These are phyloP conservation scores for Fusarium transvaalense DNA, from an alignment of 2,329 filamentous ascomycete genomes.

Conservation along the genomic window DNA sequence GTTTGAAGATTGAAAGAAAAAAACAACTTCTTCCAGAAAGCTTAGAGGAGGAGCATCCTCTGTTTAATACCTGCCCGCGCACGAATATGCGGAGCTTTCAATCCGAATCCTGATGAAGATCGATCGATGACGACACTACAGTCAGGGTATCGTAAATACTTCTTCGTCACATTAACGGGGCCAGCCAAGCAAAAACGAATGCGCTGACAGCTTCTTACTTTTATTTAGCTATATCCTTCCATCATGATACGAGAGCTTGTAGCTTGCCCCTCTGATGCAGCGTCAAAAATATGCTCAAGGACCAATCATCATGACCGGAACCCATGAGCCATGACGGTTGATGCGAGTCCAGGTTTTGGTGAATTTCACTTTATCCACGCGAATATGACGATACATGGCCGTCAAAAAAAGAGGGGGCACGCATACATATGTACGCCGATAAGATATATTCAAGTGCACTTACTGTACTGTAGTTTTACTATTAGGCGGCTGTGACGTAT, in stretches of 20 bases:
- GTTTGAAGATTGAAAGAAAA: background rate
- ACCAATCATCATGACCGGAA: constrained; percentile 17
- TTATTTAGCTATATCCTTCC: background rate
- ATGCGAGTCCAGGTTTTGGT: background rate
- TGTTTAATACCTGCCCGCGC: constrained; percentile 26
- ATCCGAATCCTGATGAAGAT: constrained; percentile 40
- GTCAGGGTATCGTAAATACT: constrained; percentile 14
- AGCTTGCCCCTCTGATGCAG: background rate
- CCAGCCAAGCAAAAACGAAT: constrained; percentile 27
- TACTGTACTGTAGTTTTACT: background rate
- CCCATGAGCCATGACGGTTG: constrained; percentile 12
- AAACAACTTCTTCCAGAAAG: background rate
- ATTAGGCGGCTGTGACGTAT: constrained; percentile 22
- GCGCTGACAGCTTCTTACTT: constrained; percentile 7
- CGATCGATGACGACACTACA: constrained; percentile 47
- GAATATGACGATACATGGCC: constrained; percentile 15
- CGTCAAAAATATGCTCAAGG: background rate
- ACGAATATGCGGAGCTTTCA: constrained; percentile 32
- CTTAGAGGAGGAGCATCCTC: background rate
- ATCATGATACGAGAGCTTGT: background rate
- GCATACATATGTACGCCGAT: background rate
- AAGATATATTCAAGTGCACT: background rate
- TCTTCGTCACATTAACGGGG: constrained; percentile 40
- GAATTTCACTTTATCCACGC: constrained; percentile 8
- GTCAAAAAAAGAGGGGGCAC: constrained; percentile 22